Conservation (phyloP, 441 rosid species). For the Mallotus repandus region DNA sequence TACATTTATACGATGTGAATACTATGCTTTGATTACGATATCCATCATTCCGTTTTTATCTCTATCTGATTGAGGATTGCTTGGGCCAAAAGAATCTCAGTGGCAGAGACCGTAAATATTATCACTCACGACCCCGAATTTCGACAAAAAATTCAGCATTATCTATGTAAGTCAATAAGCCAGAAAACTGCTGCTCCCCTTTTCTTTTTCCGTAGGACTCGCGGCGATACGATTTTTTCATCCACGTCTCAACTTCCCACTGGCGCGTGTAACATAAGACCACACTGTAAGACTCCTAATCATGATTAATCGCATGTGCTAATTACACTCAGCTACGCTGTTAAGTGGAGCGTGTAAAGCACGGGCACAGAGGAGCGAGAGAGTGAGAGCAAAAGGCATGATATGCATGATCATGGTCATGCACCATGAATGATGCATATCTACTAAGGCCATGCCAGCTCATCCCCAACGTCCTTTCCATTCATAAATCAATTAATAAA, state of each 20-base stretch:
- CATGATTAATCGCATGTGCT: too few relatives aligned
- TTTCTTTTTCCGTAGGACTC: too few relatives aligned
- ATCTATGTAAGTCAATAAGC: too few relatives aligned
- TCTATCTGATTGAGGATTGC: background rate
- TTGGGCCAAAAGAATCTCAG: background rate
- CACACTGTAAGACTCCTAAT: background rate
- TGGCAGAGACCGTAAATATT: conserved; percentile 21
- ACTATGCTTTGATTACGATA: too few relatives aligned
- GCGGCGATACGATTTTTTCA: too few relatives aligned
- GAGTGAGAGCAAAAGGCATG: conserved; percentile 10
- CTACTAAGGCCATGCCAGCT: conserved; percentile 18
- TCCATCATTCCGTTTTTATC: too few relatives aligned
- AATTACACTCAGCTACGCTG: too few relatives aligned
- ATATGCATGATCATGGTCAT: conserved; percentile 47
- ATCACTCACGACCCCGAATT: background rate
- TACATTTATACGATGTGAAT: too few relatives aligned
- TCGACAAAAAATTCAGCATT: background rate
- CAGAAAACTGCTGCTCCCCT: too few relatives aligned
- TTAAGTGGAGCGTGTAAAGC: background rate
- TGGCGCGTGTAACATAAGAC: background rate
- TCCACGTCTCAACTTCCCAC: too few relatives aligned
- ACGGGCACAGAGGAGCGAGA: background rate
- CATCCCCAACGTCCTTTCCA: background rate
- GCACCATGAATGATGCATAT: conserved; percentile 30
- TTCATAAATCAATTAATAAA: background rate